Conservation (phyloP, 2,329 filamentous ascomycete species). For the Colletotrichum brevisporum region DNA sequence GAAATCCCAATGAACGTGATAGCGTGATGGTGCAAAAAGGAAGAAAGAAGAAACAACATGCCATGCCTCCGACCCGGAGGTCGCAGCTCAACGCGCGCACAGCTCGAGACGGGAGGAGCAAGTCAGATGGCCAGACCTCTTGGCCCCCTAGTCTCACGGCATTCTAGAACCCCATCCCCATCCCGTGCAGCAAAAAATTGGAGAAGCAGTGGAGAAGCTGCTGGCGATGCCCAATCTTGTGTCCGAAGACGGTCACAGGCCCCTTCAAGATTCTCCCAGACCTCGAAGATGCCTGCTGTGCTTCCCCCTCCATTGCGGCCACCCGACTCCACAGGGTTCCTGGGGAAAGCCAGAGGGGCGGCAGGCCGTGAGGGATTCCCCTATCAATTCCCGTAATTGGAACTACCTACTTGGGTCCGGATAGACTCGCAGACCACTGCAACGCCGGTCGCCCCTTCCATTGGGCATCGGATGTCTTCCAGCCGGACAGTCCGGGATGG, state of each 20-base stretch:
- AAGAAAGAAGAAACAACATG: neutral
- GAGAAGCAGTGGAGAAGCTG: slow-evolving; percentile 24
- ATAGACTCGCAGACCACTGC: slow-evolving; percentile 13
- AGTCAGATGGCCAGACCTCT: slow-evolving; percentile 18
- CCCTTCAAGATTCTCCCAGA: slow-evolving; percentile 16
- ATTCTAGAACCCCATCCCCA: slow-evolving; percentile 33
- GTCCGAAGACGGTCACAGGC: slow-evolving; percentile 25
- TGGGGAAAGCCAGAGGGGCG: slow-evolving; percentile 3
- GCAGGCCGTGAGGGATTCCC: slow-evolving; percentile 8
- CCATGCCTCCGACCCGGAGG: slow-evolving; percentile 24
- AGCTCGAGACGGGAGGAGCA: neutral
- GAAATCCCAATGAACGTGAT: slow-evolving; percentile 23
- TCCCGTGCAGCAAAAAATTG: slow-evolving; percentile 26
- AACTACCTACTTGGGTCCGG: neutral
- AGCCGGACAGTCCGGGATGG: slow-evolving; percentile 32
- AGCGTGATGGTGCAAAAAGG: slow-evolving; percentile 13
- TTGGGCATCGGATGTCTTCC: slow-evolving; percentile 13
- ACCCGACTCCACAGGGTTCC: slow-evolving; percentile 16
- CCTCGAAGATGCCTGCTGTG: slow-evolving; percentile 6
- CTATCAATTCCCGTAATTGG: slow-evolving; percentile 17
- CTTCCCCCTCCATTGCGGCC: slow-evolving; percentile 9
- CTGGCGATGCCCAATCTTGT: slow-evolving; percentile 23
- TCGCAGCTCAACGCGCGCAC: neutral
- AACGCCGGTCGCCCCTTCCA: slow-evolving; percentile 16
- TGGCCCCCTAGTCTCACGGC: slow-evolving; percentile 11